Conservation (phyloP, 148 eudicot species). For the Vaccinium myrtillus region DNA sequence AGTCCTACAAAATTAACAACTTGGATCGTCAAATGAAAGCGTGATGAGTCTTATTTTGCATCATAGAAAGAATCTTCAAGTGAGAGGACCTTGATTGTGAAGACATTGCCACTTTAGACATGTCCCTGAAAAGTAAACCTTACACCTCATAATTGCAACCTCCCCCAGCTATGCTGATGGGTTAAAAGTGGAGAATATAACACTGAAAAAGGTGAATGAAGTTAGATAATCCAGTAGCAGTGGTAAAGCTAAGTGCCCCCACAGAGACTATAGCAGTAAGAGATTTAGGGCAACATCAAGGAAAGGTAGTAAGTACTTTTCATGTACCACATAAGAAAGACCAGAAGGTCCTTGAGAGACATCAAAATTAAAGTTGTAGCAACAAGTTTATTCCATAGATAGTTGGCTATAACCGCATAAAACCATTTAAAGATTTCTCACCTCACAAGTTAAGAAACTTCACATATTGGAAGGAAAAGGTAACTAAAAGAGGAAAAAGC, state of each 20-base stretch:
- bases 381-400: constrained; percentile 10
- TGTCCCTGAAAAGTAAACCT: not conserved
- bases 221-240: constrained; percentile 1
- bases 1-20: not conserved
- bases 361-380: constrained; percentile 14
- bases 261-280: not conserved
- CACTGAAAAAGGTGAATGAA: not conserved
- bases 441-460: not conserved
- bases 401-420: not conserved
- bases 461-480: not conserved
- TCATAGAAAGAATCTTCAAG: too few relatives aligned
- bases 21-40: too few relatives aligned
- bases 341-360: constrained; percentile 18
- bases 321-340: constrained; percentile 25
- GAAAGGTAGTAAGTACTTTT: constrained; percentile 21
- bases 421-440: constrained; percentile 8
- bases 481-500: constrained; percentile 11
- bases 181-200: constrained; percentile 25
- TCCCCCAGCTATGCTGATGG: not conserved
- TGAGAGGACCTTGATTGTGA: too few relatives aligned
- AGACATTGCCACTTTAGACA: not conserved
- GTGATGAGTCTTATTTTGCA: too few relatives aligned
- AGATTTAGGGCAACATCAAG: constrained; percentile 32
- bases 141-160: not conserved
- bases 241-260: constrained; percentile 7